phyloP scores from a whole-genome alignment of 768 basidiomycete genomes.

The Suillus subalutaceus region DNA sequence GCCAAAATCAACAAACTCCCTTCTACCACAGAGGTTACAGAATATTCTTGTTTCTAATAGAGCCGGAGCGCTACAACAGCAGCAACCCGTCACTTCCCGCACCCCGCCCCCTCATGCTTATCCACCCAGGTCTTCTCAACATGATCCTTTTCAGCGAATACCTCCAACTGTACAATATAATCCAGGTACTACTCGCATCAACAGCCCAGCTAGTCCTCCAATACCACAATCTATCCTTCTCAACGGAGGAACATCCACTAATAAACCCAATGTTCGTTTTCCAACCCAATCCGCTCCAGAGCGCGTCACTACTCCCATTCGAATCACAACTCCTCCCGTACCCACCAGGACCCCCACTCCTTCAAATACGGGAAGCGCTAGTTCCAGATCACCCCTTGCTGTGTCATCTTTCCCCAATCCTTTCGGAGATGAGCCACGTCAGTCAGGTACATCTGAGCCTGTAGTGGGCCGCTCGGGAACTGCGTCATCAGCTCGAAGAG shows the following conservation, averaged over 20 bases:
- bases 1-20: slow-evolving; percentile 43
- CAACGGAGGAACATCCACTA: slow-evolving; percentile 12
- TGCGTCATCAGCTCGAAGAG: slow-evolving; percentile 20
- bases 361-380: slow-evolving; percentile 18
- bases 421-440: slow-evolving; percentile 15
- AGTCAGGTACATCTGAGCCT: slow-evolving; percentile 1
- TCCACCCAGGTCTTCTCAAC: slow-evolving; percentile 16
- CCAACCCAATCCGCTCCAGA: slow-evolving; percentile 16
- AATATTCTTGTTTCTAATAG: slow-evolving; percentile 38
- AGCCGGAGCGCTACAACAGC: slow-evolving; percentile 18
- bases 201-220: background rate
- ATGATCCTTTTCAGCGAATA: slow-evolving; percentile 31
- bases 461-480: slow-evolving; percentile 18
- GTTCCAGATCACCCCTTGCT: slow-evolving; percentile 15
- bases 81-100: slow-evolving; percentile 14
- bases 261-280: slow-evolving; percentile 9
- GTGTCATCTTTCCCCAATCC: slow-evolving; percentile 15
- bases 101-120: slow-evolving; percentile 14
- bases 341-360: slow-evolving; percentile 24
- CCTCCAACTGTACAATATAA: slow-evolving; percentile 26
- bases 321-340: slow-evolving; percentile 18
- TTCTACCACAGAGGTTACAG: slow-evolving; percentile 55
- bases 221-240: slow-evolving; percentile 9
- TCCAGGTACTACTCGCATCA: background rate
- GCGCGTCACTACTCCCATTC: slow-evolving; percentile 20